Conservation (phyloP, 2,329 filamentous ascomycete genomes). For the Aphanocladium album region DNA sequence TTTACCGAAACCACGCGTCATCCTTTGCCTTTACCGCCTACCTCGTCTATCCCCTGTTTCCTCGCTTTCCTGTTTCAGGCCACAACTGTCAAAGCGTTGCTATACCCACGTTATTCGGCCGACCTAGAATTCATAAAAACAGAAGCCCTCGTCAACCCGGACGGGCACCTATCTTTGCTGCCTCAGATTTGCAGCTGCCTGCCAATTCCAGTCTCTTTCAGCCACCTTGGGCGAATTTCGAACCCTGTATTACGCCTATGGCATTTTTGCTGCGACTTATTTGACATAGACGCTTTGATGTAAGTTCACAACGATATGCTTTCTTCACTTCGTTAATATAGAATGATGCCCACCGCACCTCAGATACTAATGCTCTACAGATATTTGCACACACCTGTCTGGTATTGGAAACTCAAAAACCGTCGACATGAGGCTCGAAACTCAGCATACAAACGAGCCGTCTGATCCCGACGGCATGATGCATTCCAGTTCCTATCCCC, state of each 20-base stretch:
- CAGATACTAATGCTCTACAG: background rate
- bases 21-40: background rate
- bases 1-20: background rate
- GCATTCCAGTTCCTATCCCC: background rate
- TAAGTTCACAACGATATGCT: background rate
- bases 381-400: background rate
- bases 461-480: conserved; percentile 24
- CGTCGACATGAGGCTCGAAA: conserved; percentile 29
- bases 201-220: background rate
- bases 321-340: no score
- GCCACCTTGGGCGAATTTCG: background rate
- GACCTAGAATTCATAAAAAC: background rate
- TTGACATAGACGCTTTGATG: background rate
- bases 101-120: background rate
- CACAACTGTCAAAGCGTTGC: background rate
- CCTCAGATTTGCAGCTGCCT: background rate
- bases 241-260: background rate
- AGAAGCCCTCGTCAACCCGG: background rate
- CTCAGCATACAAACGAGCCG: conserved; percentile 26
- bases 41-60: background rate
- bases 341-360: no score
- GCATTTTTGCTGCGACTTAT: background rate
- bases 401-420: background rate
- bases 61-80: background rate
- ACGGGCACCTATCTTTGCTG: background rate